Evolutionary conservation across 129 eudicot genomes (phyloP), one percentile per base, ranked within the genome.

Genomic region (Tagetes patula): DNA sequence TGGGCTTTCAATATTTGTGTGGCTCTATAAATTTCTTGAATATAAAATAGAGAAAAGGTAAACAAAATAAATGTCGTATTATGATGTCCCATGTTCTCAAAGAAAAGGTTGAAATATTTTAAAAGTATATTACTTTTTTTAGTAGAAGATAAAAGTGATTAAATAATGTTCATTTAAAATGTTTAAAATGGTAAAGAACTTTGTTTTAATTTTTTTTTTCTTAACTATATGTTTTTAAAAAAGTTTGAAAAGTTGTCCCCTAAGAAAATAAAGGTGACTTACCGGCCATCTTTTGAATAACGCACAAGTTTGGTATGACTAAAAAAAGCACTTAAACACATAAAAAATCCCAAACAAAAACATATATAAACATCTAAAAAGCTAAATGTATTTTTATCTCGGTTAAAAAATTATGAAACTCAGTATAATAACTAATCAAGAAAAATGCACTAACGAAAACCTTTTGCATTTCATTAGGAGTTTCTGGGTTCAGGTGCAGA

Each of bases 401-500:
- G 13, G 62, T 2, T 55, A 2, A 55, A 6, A 55, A 56, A 56
- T 6, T 4, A 6, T 0, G 4, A 8, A 61, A 36, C 45, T 2
- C 3, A 20, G 27, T 20, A 12, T 58, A 9, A 32, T 31, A 8
- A 8, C 3, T 2, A 2, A 32, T 58, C 8, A 8, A 58, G 32
- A 60, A 4, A 0, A 33, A 60, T 9, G 20, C 6, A 0, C 33
- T 59, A 32, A 32, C 20, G 12, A 55, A 10, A 55, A 55, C 2
- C 1, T 10, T 4, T 61, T 61, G 43, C 4, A 12, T 12, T 12
- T 37, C 43, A 0, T 10, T 12, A 95, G 99, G 99, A 63, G 27
- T 95, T 95, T 85, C 73, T 95, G 71, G 99, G 97, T 27, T 95
- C 99, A 1, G 99, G 99, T 1, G 97, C 77, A 27, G 99, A 95